Percentiles rank a stretch among this genome's conserved stretches.
Conservation (phyloP, 2,329 filamentous ascomycete genomes). For the Parastagonospora nodorum region DNA sequence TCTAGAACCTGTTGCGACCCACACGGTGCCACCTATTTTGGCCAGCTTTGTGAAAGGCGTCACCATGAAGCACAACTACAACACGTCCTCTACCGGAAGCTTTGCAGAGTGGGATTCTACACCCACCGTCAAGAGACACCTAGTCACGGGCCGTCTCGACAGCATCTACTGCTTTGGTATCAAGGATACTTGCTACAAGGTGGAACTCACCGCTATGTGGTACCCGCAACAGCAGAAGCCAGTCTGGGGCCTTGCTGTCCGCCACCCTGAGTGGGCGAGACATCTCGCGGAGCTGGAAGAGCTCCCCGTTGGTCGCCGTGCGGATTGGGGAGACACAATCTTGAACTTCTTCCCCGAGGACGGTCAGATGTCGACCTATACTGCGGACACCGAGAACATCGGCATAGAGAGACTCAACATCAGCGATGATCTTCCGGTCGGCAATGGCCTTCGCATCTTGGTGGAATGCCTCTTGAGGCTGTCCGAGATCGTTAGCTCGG, state of each 20-base stretch:
- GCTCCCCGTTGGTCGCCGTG: slow-evolving; percentile 26
- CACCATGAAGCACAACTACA: slow-evolving; percentile 19
- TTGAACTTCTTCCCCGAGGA: slow-evolving; percentile 36
- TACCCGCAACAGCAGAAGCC: slow-evolving; percentile 22
- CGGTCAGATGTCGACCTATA: slow-evolving; percentile 16
- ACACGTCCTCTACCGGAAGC: slow-evolving; percentile 11
- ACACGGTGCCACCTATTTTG: slow-evolving; percentile 27
- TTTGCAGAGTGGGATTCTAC: slow-evolving; percentile 28
- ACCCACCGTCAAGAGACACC: slow-evolving; percentile 15
- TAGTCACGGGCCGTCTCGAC: slow-evolving; percentile 25
- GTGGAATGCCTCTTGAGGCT: slow-evolving; percentile 31
- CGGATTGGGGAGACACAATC: slow-evolving; percentile 27
- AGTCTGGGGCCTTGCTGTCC: slow-evolving; percentile 39
- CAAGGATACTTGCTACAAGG: slow-evolving; percentile 31
- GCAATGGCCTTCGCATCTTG: slow-evolving; percentile 28
- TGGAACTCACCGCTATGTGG: slow-evolving; percentile 35
- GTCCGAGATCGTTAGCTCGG: slow-evolving; percentile 29
- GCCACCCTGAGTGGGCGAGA: slow-evolving; percentile 35
- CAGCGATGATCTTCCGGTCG: slow-evolving; percentile 1
- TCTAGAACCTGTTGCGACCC: slow-evolving; percentile 19
- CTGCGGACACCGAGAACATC: slow-evolving; percentile 11
- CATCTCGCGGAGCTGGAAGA: slow-evolving; percentile 34
- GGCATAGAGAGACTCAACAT: slow-evolving; percentile 8
- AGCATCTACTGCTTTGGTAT: slow-evolving; percentile 40
- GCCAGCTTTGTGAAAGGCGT: slow-evolving; percentile 27